A percentile compares a stretch with the other conserved stretches of the same genome.
These are phyloP conservation scores for Glycyrrhiza uralensis DNA, from an alignment of 306 rosid genomes.

Conservation along the genomic window DNA sequence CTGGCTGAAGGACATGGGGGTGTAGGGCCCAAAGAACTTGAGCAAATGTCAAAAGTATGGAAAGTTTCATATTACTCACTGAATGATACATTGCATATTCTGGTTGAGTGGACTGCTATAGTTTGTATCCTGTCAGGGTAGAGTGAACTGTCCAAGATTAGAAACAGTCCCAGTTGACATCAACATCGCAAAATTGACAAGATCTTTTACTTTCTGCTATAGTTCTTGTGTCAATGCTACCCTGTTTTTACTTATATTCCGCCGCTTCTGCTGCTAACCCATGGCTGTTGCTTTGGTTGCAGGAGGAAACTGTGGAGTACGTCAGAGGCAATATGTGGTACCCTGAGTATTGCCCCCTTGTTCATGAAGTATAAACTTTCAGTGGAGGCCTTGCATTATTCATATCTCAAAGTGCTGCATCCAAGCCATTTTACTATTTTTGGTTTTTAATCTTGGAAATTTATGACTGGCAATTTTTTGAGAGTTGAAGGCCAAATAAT, in stretches of 20 bases:
- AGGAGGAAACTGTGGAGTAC: slow-evolving; percentile 67
- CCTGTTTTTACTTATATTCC: slow-evolving; percentile 5
- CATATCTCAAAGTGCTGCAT: slow-evolving; percentile 5
- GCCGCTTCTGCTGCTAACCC: slow-evolving; percentile 1
- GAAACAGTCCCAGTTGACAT: neutral
- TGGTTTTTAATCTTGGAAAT: slow-evolving; percentile 3
- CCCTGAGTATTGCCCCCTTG: slow-evolving; percentile 81
- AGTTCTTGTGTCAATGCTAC: neutral
- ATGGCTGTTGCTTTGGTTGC: slow-evolving; percentile 36
- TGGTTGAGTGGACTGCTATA: neutral
- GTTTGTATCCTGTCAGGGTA: neutral
- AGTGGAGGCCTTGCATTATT: slow-evolving; percentile 9
- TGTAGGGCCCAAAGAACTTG: slow-evolving; percentile 62
- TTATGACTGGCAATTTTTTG: slow-evolving; percentile 21
- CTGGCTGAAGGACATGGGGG: slow-evolving; percentile 80
- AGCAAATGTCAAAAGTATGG: slow-evolving; percentile 72
- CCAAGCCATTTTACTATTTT: slow-evolving; percentile 17
- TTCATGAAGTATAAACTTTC: slow-evolving; percentile 61
- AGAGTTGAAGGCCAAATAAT: neutral
- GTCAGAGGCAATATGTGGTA: slow-evolving; percentile 70
- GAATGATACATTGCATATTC: neutral
- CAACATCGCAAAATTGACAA: neutral
- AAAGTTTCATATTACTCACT: slow-evolving; percentile 5
- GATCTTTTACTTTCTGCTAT: neutral
- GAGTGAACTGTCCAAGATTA: neutral